These are phyloP conservation scores for Cordyceps javanica DNA, from an alignment of 2,329 filamentous ascomycete genomes.

Conservation along the genomic window DNA sequence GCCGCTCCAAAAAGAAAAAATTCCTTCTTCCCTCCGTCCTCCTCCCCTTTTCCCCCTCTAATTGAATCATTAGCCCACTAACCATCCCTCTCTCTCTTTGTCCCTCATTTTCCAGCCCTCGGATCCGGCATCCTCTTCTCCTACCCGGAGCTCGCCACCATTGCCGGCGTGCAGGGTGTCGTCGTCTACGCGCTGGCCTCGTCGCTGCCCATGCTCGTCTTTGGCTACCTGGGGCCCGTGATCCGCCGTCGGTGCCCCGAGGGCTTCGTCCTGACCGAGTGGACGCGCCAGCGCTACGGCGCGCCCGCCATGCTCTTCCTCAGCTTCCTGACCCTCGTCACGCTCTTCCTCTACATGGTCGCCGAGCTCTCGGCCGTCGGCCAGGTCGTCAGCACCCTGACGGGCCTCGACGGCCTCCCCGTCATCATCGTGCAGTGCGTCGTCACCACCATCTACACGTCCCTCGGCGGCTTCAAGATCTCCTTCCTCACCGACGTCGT, in stretches of 20 bases:
- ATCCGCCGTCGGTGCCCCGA: slow-evolving; percentile 76
- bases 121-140: slow-evolving; percentile 79
- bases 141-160: slow-evolving; percentile 74
- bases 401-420: slow-evolving; percentile 67
- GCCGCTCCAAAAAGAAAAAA: slow-evolving; percentile 71
- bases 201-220: slow-evolving; percentile 65
- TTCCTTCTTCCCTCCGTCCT: slow-evolving; percentile 25
- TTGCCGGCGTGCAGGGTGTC: slow-evolving; percentile 72
- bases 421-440: slow-evolving; percentile 71
- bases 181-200: slow-evolving; percentile 70
- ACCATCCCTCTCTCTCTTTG: too few species aligned
- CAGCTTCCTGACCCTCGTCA: slow-evolving; percentile 71
- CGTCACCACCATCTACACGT: slow-evolving; percentile 79
- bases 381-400: slow-evolving; percentile 69
- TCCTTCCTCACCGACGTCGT: slow-evolving; percentile 81
- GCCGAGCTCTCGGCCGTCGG: slow-evolving; percentile 75
- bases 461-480: slow-evolving; percentile 74
- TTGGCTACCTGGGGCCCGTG: slow-evolving; percentile 68
- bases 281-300: slow-evolving; percentile 75
- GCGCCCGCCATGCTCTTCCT: slow-evolving; percentile 63
- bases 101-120: too few species aligned
- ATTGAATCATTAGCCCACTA: slow-evolving; percentile 35
- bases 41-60: background rate
- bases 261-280: slow-evolving; percentile 79
- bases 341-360: slow-evolving; percentile 82